A percentile compares a stretch with the other conserved stretches of the same genome.
Evolutionary conservation across 257 asterid species (phyloP).

Genomic region (Jacaranda copaia): DNA sequence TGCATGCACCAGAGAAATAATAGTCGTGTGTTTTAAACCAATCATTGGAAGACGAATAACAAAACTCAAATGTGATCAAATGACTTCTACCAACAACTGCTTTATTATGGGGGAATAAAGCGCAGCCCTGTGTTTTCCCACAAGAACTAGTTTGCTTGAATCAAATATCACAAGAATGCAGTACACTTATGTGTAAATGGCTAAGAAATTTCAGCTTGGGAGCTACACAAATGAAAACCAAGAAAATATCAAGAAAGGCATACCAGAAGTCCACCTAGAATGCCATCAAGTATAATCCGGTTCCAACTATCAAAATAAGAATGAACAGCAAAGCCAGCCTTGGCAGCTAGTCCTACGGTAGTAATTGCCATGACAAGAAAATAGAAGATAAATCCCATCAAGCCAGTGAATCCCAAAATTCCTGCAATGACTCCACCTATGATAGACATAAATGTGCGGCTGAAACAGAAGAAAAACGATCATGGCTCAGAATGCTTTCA

Average conservation of each 20-base stretch:
- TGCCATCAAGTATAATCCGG: constrained; percentile 72
- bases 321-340: constrained; percentile 78
- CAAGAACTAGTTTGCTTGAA: background rate
- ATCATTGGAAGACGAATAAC: background rate
- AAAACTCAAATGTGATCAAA: background rate
- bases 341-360: constrained; percentile 80
- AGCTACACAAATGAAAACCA: constrained; percentile 11
- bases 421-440: constrained; percentile 91
- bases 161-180: constrained; percentile 26
- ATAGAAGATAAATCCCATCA: constrained; percentile 78
- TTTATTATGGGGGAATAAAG: background rate
- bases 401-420: constrained; percentile 71
- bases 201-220: background rate
- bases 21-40: background rate
- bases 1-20: background rate
- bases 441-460: constrained; percentile 95
- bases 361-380: constrained; percentile 84
- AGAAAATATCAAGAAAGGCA: background rate
- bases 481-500: constrained; percentile 31
- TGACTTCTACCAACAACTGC: too few species aligned
- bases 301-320: constrained; percentile 89
- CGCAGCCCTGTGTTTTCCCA: background rate
- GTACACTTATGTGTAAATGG: background rate
- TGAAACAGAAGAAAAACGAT: constrained; percentile 40
- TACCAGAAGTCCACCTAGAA: constrained; percentile 89